Evolutionary conservation across 768 basidiomycete species (phyloP).

Genomic region (Hydnum rufescens): DNA sequence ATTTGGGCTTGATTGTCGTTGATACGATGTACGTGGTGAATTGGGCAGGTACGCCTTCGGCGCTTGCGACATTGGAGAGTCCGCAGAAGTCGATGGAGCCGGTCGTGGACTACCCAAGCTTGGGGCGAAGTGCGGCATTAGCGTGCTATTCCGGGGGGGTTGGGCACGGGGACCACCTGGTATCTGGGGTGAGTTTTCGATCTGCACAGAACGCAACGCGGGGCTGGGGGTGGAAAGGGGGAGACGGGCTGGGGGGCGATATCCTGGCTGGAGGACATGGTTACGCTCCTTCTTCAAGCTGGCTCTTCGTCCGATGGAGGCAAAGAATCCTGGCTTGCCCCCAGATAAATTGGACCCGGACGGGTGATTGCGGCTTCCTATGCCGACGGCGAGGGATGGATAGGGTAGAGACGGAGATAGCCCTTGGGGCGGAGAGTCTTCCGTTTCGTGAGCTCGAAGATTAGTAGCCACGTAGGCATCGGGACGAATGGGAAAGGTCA

Average conservation of each 20-base stretch:
- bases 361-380: slow-evolving; percentile 18
- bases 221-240: not conserved
- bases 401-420: slow-evolving; percentile 48
- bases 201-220: not conserved
- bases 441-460: slow-evolving; percentile 29
- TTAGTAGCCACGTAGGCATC: slow-evolving; percentile 67
- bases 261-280: not conserved
- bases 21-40: too few relatives aligned
- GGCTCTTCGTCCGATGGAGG: slow-evolving; percentile 51
- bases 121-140: not conserved
- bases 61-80: too few relatives aligned
- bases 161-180: slow-evolving; percentile 7
- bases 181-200: not conserved
- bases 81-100: too few relatives aligned
- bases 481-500: slow-evolving; percentile 59
- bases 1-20: too few relatives aligned
- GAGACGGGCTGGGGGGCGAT: not conserved
- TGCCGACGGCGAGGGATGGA: slow-evolving; percentile 28
- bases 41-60: too few relatives aligned
- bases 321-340: slow-evolving; percentile 32
- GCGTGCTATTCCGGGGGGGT: not conserved
- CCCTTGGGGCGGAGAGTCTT: slow-evolving; percentile 32
- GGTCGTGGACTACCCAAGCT: too few relatives aligned
- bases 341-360: too few relatives aligned
- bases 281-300: slow-evolving; percentile 18